Conservation (phyloP, 805 yeast genomes). For the Starmerella vaccinii region DNA sequence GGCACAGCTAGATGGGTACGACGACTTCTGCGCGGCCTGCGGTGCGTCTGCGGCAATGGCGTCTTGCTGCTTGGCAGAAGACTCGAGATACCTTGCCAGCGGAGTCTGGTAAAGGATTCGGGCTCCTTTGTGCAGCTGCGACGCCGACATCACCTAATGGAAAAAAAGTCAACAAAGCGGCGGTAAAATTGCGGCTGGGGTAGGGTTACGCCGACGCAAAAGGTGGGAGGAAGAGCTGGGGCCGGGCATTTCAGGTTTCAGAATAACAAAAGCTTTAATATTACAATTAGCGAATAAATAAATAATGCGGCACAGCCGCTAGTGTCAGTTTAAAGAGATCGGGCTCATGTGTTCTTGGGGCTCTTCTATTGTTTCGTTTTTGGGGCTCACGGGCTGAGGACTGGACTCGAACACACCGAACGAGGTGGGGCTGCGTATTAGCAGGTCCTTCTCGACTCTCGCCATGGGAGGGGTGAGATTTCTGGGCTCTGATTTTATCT, state of each 20-base stretch:
- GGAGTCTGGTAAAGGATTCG: neutral
- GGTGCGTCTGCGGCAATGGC: neutral
- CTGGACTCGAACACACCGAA: neutral
- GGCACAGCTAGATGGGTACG: neutral
- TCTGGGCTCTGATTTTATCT: conserved; percentile 14
- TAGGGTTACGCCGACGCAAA: neutral
- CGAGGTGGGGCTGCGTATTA: neutral
- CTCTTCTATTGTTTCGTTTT: neutral
- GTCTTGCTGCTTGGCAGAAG: neutral
- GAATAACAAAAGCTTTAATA: neutral
- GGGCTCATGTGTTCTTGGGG: conserved; percentile 5
- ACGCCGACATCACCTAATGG: neutral
- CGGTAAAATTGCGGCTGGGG: neutral
- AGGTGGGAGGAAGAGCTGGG: too few relatives aligned
- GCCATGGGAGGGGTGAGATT: neutral
- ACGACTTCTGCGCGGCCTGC: neutral
- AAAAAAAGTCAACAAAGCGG: too few relatives aligned
- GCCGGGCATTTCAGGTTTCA: neutral
- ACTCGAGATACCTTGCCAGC: neutral
- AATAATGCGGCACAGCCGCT: neutral
- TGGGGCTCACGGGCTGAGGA: neutral
- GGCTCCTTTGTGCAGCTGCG: conserved; percentile 1
- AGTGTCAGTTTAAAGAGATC: neutral
- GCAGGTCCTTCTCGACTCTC: neutral
- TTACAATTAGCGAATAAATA: neutral